Base-by-base conservation (phyloP, 1,284 basidiomycete genomes). In the Cutaneotrichosporon sp. region DNA sequence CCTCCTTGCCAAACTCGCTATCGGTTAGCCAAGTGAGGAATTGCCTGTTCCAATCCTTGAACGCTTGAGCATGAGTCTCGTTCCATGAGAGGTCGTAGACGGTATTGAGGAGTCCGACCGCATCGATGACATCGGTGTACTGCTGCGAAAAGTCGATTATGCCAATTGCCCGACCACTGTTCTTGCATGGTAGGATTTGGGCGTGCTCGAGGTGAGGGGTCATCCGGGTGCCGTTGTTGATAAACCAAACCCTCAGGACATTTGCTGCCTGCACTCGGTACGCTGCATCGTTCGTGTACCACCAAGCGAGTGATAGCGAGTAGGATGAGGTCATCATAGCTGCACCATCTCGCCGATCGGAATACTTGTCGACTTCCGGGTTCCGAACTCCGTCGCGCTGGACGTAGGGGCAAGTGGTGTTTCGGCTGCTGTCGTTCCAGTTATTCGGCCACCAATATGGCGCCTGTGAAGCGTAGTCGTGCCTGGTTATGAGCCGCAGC, bases 121-220 rank as follows among this genome's bases (percentile, higher is more conserved):
- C 53, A 26, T 55, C 53, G 10, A 51, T 14, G 6, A 55, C 53
- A 14, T 45, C 45, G 1, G 49, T 55, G 46, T 51, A 51, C 41
- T 55, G 49, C 54, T 55, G 54, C 2, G 54, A 42, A 24, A 55
- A 55, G 49, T 55, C 54, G 45, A 55, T 55, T 22, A 55, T 51
- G 29, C 54, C 54, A 8, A 48, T 51, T 3, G 45, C 20, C 10
- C 54, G 49, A 5, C 54, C 54, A 5, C 14, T 19, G 41, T 51
- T 48, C 29, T 32, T 32, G 49, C 54, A 55, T 0, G 49, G 49
- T 12, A 47, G 16, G 17, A 55, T 48, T 41, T 55, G 54, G n/a
- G 54, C 49, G 17, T 55, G 54, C 27, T 44, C 9, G 4, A 55
- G 49, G 29, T 55, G 27, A 1, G 54, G 54, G 22, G 32, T 55